These are phyloP conservation scores for Solanum commersonii DNA, from an alignment of 257 asterid genomes.

Conservation along the genomic window DNA sequence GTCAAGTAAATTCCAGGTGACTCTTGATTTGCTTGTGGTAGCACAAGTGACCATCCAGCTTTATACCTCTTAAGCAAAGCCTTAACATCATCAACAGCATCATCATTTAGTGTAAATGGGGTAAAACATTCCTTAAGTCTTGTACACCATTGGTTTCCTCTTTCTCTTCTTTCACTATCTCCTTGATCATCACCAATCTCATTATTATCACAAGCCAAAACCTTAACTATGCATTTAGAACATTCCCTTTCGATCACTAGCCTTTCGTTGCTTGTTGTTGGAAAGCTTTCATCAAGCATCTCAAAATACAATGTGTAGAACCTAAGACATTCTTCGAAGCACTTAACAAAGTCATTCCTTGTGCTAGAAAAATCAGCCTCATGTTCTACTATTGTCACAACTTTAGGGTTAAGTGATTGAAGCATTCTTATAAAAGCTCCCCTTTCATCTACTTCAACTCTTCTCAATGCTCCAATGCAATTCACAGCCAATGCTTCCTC, in stretches of 20 bases:
- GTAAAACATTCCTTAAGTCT: constrained; percentile 45
- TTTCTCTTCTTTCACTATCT: constrained; percentile 54
- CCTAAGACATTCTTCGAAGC: constrained; percentile 76
- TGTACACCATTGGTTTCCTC: constrained; percentile 59
- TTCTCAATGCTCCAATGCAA: constrained; percentile 48
- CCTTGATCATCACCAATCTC: constrained; percentile 9
- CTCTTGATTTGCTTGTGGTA: constrained; percentile 15
- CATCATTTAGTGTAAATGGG: constrained; percentile 42
- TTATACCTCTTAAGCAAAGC: constrained; percentile 69
- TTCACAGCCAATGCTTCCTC: constrained; percentile 71
- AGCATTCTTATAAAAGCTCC: constrained; percentile 22
- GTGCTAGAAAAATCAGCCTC: constrained; percentile 62
- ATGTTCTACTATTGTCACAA: constrained; percentile 71
- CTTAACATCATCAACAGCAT: constrained; percentile 61
- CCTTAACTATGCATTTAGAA: constrained; percentile 61
- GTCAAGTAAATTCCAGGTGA: constrained; percentile 47
- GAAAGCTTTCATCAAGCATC: constrained; percentile 67
- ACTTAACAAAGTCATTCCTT: constrained; percentile 30
- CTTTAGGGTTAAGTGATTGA: constrained; percentile 36
- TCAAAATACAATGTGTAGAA: constrained; percentile 63
- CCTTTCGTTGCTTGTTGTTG: constrained; percentile 63
- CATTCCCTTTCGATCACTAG: constrained; percentile 78
- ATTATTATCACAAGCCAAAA: constrained; percentile 54
- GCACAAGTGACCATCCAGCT: constrained; percentile 58
- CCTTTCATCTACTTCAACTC: constrained; percentile 26